A percentile compares a stretch with the other conserved stretches of the same genome.
phyloP scores from a whole-genome alignment of 1,284 basidiomycete species.

The Austroboletus olivaceoglutinosus region DNA sequence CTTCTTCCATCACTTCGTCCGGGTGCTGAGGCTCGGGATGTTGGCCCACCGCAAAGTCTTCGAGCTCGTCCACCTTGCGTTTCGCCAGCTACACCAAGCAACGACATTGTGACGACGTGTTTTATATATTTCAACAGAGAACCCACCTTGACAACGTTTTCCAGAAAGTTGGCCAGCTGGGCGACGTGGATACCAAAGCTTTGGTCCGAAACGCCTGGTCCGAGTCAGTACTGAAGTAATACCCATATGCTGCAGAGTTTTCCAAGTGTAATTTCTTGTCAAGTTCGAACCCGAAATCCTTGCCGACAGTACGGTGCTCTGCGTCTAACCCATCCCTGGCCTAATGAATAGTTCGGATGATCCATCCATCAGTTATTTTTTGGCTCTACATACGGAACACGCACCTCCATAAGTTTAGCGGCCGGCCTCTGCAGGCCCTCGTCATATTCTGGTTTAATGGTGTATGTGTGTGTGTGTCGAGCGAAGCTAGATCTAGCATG shows the following conservation, averaged over 20 bases:
- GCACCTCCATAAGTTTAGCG: slow-evolving; percentile 60
- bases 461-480: slow-evolving; percentile 83
- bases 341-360: slow-evolving; percentile 24
- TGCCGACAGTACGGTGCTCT: slow-evolving; percentile 75
- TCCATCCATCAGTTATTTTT: neutral
- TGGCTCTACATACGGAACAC: neutral
- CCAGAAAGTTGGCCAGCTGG: slow-evolving; percentile 93
- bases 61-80: slow-evolving; percentile 93
- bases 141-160: slow-evolving; percentile 84
- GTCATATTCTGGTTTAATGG: slow-evolving; percentile 93
- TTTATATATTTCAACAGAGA: neutral
- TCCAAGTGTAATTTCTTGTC: slow-evolving; percentile 98
- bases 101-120: neutral
- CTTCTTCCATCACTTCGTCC: slow-evolving; percentile 69
- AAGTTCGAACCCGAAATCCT: slow-evolving; percentile 80
- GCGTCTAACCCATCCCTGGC: slow-evolving; percentile 80
- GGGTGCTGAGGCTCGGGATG: slow-evolving; percentile 48
- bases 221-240: slow-evolving; percentile 95
- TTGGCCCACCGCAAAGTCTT: slow-evolving; percentile 76
- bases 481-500: slow-evolving; percentile 88
- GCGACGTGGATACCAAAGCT: slow-evolving; percentile 99
- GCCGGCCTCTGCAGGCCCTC: slow-evolving; percentile 70
- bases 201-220: slow-evolving; percentile 89
- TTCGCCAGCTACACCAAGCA: slow-evolving; percentile 79
- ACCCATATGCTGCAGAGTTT: slow-evolving; percentile 88